Percentiles rank a stretch among this genome's conserved stretches.
phyloP scores from a whole-genome alignment of 23 red algal species.

The Gracilaria gracilis region DNA sequence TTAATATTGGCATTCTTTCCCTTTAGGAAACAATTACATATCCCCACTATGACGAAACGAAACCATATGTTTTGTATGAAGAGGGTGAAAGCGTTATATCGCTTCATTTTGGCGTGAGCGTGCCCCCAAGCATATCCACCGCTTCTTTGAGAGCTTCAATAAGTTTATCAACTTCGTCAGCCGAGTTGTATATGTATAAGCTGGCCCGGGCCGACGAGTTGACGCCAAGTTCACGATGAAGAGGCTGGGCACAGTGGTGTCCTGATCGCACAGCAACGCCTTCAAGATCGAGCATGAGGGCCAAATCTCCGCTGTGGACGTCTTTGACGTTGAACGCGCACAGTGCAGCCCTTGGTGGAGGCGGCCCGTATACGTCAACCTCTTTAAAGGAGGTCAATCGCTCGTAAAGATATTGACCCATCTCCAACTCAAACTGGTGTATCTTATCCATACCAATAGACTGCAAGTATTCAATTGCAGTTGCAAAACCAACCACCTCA shows the following conservation, averaged over 20 bases:
- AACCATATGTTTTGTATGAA: too few species aligned
- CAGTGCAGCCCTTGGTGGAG: constrained; percentile 76
- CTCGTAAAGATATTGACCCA: constrained; percentile 85
- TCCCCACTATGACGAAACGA: too few species aligned
- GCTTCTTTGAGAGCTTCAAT: constrained; percentile 76
- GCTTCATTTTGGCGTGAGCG: constrained; percentile 67
- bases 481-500: constrained; percentile 90
- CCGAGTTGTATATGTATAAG: constrained; percentile 95
- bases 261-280: constrained; percentile 95
- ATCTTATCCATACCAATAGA: constrained; percentile 80
- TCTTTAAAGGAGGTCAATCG: constrained; percentile 76
- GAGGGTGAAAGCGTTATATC: too few species aligned
- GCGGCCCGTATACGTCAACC: constrained; percentile 90
- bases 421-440: constrained; percentile 70
- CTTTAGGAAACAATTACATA: too few species aligned
- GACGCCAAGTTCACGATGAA: constrained; percentile 84
- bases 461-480: constrained; percentile 86
- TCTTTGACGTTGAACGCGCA: constrained; percentile 93
- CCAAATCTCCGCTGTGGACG: constrained; percentile 90
- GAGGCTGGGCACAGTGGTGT: constrained; percentile 97
- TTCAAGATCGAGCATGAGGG: constrained; percentile 94
- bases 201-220: constrained; percentile 84
- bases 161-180: constrained; percentile 90
- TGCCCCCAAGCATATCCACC: constrained; percentile 82
- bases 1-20: too few species aligned